These are phyloP conservation scores for Parsonsia alboflavescens DNA, from an alignment of 257 asterid species.

Conservation along the genomic window DNA sequence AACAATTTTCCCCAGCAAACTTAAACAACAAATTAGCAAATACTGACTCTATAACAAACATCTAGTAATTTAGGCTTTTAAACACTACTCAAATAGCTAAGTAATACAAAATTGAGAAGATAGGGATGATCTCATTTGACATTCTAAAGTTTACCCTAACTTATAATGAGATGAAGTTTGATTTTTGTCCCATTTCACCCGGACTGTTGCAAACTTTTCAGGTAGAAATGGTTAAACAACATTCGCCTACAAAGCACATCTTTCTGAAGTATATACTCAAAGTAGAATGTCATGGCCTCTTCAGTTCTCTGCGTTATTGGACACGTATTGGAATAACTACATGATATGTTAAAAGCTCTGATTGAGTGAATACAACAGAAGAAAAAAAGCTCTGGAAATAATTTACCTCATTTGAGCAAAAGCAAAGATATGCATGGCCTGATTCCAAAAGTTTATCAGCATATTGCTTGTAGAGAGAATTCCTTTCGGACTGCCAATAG, in stretches of 20 bases:
- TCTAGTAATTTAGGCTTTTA: not conserved
- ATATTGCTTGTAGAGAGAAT: constrained; percentile 71
- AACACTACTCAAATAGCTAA: not conserved
- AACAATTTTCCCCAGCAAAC: not conserved
- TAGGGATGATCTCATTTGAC: not conserved
- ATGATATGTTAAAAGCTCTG: not conserved
- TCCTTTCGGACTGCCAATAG: constrained; percentile 90
- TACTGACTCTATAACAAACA: not conserved
- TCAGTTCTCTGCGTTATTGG: not conserved
- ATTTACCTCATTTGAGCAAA: constrained; percentile 77
- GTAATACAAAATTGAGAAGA: not conserved
- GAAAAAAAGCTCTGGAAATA: no score
- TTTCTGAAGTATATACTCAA: not conserved
- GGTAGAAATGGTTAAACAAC: not conserved
- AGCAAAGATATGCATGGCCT: constrained; percentile 88
- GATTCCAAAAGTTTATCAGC: constrained; percentile 73
- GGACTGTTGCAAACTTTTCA: not conserved
- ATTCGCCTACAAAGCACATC: not conserved
- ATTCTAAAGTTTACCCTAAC: not conserved
- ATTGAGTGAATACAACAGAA: not conserved
- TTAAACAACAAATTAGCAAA: not conserved
- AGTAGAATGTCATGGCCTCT: not conserved
- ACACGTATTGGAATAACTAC: not conserved
- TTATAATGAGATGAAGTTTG: not conserved
- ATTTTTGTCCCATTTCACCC: not conserved